phyloP scores from a whole-genome alignment of 805 yeast genomes.

The Lipomyces sp. region DNA sequence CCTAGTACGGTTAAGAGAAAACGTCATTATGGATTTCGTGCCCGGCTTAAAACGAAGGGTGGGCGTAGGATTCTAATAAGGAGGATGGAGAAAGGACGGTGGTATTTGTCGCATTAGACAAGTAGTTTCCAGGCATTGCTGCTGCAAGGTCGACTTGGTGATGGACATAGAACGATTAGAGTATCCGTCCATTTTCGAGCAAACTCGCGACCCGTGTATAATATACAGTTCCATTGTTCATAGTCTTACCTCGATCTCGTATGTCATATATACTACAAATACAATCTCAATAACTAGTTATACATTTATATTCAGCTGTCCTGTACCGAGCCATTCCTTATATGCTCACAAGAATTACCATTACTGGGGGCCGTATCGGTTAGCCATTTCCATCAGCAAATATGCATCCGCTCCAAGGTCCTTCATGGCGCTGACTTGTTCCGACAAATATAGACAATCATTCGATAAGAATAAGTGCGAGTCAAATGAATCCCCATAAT shows the following conservation, averaged over 20 bases:
- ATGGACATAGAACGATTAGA: conserved; percentile 3
- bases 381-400: conserved; percentile 33
- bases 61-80: conserved; percentile 81
- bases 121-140: neutral
- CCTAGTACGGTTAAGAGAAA: conserved; percentile 91
- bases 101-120: conserved; percentile 80
- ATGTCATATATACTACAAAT: neutral
- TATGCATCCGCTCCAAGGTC: conserved; percentile 35
- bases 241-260: neutral
- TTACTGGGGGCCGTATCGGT: conserved; percentile 6
- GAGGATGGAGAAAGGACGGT: conserved; percentile 86
- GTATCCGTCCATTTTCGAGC: neutral
- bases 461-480: conserved; percentile 28
- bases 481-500: conserved; percentile 29
- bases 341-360: neutral
- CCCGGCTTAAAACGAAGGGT: conserved; percentile 71
- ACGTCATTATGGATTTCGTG: conserved; percentile 86
- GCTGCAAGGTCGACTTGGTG: neutral
- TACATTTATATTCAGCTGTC: neutral
- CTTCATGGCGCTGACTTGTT: conserved; percentile 27
- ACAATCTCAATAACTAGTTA: neutral
- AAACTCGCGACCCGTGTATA: neutral
- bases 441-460: conserved; percentile 33
- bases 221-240: conserved; percentile 1
- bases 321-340: neutral